phyloP scores from a whole-genome alignment of 805 yeast species.

The Saccharomycopsis sp. region DNA sequence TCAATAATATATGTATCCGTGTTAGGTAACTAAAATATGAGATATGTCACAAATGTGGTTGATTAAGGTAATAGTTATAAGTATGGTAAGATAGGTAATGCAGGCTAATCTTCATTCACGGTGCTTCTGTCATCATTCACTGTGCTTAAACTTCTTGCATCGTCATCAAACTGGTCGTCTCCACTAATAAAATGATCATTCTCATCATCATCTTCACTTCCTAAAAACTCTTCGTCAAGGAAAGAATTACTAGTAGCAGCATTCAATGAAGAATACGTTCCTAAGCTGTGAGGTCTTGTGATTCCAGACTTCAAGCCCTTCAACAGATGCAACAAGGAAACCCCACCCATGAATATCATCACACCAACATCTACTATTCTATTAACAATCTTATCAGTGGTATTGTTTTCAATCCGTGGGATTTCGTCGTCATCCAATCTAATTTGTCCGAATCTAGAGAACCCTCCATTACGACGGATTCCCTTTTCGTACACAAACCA shows the following conservation, averaged over 20 bases:
- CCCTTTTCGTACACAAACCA: conserved; percentile 79
- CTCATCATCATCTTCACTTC: conserved; percentile 14
- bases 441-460: conserved; percentile 76
- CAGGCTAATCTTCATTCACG: neutral
- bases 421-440: conserved; percentile 64
- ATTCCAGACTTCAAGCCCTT: neutral
- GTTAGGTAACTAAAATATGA: too few relatives aligned
- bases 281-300: neutral
- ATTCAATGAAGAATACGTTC: conserved; percentile 9
- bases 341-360: conserved; percentile 35
- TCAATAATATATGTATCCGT: too few relatives aligned
- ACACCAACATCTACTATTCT: conserved; percentile 53
- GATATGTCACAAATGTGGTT: too few relatives aligned
- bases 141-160: conserved; percentile 16
- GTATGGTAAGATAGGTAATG: neutral
- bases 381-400: conserved; percentile 53
- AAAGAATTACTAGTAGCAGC: conserved; percentile 11
- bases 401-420: conserved; percentile 56
- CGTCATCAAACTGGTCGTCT: conserved; percentile 18
- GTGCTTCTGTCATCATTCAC: conserved; percentile 5
- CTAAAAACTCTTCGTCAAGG: conserved; percentile 21
- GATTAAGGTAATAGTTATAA: too few relatives aligned
- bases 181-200: neutral
- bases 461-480: conserved; percentile 71
- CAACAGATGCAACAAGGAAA: conserved; percentile 18